Evolutionary conservation across 495 filamentous ascomycete species (phyloP), one percentile per base, ranked within the genome.

Genomic region (Parathielavia appendiculata): DNA sequence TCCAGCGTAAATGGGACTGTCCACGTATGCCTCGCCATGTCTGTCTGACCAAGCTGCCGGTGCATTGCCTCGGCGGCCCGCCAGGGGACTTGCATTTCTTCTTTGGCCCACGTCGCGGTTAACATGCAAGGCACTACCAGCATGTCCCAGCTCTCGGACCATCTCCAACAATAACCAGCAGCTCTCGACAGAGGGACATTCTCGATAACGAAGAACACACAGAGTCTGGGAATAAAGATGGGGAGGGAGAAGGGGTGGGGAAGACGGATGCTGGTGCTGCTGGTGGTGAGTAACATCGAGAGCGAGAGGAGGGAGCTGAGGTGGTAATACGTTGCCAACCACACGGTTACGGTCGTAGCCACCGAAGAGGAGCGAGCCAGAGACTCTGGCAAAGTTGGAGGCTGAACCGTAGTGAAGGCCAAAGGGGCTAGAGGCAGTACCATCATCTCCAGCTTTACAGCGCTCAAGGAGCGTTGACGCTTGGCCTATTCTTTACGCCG

Each of bases 31-130:
- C 86, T 80, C 36, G 90, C 90, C 88, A 97, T 96, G 58, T 97
- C 92, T 62, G 81, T 76, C 70, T 96, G 91, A 51, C 92, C 92
- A n/a, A 97, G 73, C 65, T 95, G 87, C 92, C 92, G 97, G 73
- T 97, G 92, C 92, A 96, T 96, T n/a, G 89, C 90, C 74, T 97
- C 92, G 36, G 89, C 92, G 7, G 92, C 88, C 54, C 92, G 83
- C 92, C 92, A 97, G 32, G 92, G 92, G 63, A 97, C 86, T 14
- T 83, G 83, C 86, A 97, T 91, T 75, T 97, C 92, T 69, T 89
- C 86, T 63, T 90, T 90, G 45, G 85, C 84, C 92, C 92, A 97
- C 90, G 97, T 96, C 64, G n/a, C n/a, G n/a, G n/a, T n/a, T n/a
- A n/a, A n/a, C n/a, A n/a, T n/a, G n/a, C n/a, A n/a, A n/a, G n/a